A percentile compares a stretch with the other conserved stretches of the same genome.
These are phyloP conservation scores for Hericium erinaceus DNA, from an alignment of 768 basidiomycete genomes.

Conservation along the genomic window DNA sequence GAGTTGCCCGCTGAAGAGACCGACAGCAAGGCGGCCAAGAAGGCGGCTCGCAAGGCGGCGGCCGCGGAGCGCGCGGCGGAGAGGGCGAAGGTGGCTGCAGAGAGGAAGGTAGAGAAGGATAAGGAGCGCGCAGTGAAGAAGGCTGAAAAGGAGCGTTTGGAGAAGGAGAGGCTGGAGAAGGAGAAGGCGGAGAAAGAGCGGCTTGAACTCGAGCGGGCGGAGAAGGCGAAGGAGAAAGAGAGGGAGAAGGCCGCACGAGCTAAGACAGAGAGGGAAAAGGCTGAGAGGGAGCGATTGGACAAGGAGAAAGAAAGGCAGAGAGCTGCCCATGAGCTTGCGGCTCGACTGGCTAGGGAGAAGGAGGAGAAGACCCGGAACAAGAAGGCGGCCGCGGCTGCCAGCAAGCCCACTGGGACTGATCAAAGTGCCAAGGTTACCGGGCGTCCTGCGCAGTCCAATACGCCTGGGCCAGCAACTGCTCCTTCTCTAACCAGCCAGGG, in stretches of 20 bases:
- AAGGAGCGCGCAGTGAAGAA: constrained; percentile 59
- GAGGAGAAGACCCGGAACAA: constrained; percentile 19
- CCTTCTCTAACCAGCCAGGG: constrained; percentile 40
- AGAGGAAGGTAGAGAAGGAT: constrained; percentile 46
- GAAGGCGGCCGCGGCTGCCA: neutral
- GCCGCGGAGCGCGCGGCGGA: constrained; percentile 56
- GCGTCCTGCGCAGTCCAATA: constrained; percentile 12
- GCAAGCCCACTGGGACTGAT: constrained; percentile 4
- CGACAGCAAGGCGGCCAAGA: constrained; percentile 48
- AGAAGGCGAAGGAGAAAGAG: constrained; percentile 28
- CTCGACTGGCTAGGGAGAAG: constrained; percentile 14
- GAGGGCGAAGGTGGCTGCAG: constrained; percentile 50
- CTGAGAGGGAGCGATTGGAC: constrained; percentile 20
- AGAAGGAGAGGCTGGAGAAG: constrained; percentile 29
- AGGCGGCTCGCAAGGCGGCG: constrained; percentile 52
- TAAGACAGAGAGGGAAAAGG: constrained; percentile 18
- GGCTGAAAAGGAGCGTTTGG: constrained; percentile 29
- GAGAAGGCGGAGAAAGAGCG: constrained; percentile 33
- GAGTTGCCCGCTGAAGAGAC: constrained; percentile 23
- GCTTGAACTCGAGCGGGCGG: constrained; percentile 21
- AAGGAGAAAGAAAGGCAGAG: constrained; percentile 19
- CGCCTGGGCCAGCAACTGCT: constrained; percentile 14
- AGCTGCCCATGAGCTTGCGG: constrained; percentile 10
- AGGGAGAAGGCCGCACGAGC: constrained; percentile 16
- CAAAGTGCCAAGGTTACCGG: constrained; percentile 14